These are phyloP conservation scores for Quercus engelmannii DNA, from an alignment of 306 rosid species.

Conservation along the genomic window DNA sequence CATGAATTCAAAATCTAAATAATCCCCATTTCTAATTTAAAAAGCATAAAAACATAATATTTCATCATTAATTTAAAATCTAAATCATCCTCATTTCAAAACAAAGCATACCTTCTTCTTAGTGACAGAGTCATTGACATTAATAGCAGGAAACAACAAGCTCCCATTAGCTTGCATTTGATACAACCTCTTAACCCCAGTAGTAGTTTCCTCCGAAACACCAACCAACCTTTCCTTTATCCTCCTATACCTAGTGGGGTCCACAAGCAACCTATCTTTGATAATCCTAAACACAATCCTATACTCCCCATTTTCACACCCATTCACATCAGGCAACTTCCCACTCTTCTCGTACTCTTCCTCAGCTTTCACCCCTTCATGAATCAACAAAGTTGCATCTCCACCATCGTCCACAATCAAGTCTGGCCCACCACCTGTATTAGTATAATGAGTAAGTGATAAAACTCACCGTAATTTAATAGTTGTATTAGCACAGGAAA, in stretches of 20 bases:
- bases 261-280: slow-evolving; percentile 62
- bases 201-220: slow-evolving; percentile 97
- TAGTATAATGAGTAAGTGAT: too few species aligned
- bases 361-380: slow-evolving; percentile 94
- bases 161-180: slow-evolving; percentile 84
- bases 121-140: slow-evolving; percentile 93
- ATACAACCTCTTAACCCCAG: slow-evolving; percentile 93
- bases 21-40: too few species aligned
- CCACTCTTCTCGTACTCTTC: slow-evolving; percentile 59
- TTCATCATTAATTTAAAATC: too few species aligned
- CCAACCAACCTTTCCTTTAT: slow-evolving; percentile 86
- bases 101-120: slow-evolving; percentile 77
- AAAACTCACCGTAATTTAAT: too few species aligned
- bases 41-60: too few species aligned
- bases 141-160: slow-evolving; percentile 86
- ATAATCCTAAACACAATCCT: slow-evolving; percentile 71
- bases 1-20: too few species aligned
- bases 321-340: slow-evolving; percentile 50
- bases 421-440: slow-evolving; percentile 64
- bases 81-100: too few species aligned
- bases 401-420: slow-evolving; percentile 93
- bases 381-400: slow-evolving; percentile 72
- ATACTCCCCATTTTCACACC: slow-evolving; percentile 71
- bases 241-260: slow-evolving; percentile 80
- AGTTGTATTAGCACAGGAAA: too few species aligned